Evolutionary conservation across 2,329 filamentous ascomycete species (phyloP).

Genomic region (Pleomassaria siparia): DNA sequence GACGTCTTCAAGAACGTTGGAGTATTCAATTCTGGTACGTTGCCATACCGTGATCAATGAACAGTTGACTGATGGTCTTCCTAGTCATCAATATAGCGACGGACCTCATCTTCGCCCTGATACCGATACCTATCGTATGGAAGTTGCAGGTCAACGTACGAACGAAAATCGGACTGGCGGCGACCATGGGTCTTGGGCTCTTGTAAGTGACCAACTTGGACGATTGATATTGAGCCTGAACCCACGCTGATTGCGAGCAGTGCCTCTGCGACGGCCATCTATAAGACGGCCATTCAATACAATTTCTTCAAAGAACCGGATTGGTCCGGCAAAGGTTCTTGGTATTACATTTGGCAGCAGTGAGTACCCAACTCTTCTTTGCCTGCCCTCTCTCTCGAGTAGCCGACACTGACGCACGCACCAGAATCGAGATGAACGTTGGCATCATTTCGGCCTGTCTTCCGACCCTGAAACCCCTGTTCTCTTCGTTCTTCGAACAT

Average conservation of each 20-base stretch:
- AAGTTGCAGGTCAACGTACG: constrained; percentile 42
- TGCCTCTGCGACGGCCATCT: not conserved
- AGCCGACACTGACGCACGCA: constrained; percentile 9
- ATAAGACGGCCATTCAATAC: not conserved
- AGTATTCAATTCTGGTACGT: not conserved
- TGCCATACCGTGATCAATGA: not conserved
- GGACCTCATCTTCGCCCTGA: constrained; percentile 47
- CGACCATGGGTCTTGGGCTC: constrained; percentile 48
- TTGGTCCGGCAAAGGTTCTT: not conserved
- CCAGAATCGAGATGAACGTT: constrained; percentile 47
- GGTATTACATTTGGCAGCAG: not conserved
- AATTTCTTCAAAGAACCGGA: not conserved
- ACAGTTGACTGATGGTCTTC: not conserved
- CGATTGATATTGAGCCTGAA: not conserved
- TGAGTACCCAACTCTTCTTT: not conserved
- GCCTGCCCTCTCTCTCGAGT: not conserved
- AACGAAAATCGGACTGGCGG: constrained; percentile 44
- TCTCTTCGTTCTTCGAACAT: constrained; percentile 17
- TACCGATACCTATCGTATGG: constrained; percentile 37
- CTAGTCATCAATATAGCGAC: constrained; percentile 44
- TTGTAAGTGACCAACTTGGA: constrained; percentile 29
- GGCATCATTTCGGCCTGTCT: constrained; percentile 49
- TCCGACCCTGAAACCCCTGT: constrained; percentile 48
- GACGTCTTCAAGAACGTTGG: not conserved
- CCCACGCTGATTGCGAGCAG: not conserved